Evolutionary conservation across 495 filamentous ascomycete genomes (phyloP), one percentile per base, ranked within the genome.

Genomic region (Ramalina intermedia): DNA sequence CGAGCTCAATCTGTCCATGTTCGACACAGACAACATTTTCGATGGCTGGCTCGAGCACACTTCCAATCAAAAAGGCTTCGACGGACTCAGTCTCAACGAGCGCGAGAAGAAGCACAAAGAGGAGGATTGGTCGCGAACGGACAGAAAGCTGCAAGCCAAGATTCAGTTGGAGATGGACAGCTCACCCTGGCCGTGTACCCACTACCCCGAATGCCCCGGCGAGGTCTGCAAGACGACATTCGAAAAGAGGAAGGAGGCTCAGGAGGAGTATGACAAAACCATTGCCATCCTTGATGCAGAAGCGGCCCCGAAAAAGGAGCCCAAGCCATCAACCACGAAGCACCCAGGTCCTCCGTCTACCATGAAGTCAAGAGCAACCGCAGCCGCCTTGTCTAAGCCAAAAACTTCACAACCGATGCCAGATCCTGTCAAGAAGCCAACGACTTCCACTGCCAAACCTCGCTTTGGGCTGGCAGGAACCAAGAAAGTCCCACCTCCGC

Each of bases 221-320:
- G 46, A 53, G 12, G 21, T 52, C 26, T 60, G 57, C 49, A 55
- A 55, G 37, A 38, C 52, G 24, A 55, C 46, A 14, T 37, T 53
- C 9, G 45, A 44, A 35, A 40, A 41, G 23, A 48, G 46, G 21
- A 52, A 55, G 40, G 47, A 46, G 35, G 55, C 55, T 21, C 47
- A 60, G 37, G 55, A 61, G 43, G 65, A 61, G 41, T 70, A 65
- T 39, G 75, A 2, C 66, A 86, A 29, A 80, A 79, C 44, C 78
- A 84, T 62, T 83, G 86, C 13, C 72, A 85, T 40, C 76, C 13
- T 71, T 67, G 43, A 69, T 66, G 46, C 76, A 85, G 49, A 75
- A 75, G 49, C 66, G 80, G 57, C 67, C 78, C 44, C 69, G 79
- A 80, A 58, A 73, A 70, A 37, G 63, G 62, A 35, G 11, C 38